phyloP scores from a whole-genome alignment of 352 stramenopile species.

The Pythium insidiosum region DNA sequence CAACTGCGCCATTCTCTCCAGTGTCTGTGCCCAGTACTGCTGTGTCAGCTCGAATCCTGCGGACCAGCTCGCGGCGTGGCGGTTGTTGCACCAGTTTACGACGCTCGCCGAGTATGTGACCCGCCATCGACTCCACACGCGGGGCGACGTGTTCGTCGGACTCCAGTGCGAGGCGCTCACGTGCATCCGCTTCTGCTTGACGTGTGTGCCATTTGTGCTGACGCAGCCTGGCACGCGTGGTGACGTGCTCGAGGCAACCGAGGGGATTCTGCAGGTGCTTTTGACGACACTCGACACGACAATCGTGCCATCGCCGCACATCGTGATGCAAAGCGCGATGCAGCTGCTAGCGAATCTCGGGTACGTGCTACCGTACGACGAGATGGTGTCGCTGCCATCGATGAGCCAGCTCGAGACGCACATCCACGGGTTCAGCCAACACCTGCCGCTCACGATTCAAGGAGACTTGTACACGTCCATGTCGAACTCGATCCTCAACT shows the following conservation, averaged over 20 bases:
- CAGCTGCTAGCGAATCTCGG: conserved; percentile 23
- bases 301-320: conserved; percentile 20
- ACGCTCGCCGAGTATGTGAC: conserved; percentile 19
- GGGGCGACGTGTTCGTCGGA: conserved; percentile 16
- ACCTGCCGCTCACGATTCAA: conserved; percentile 62
- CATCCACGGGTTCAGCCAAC: conserved; percentile 67
- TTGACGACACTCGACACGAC: conserved; percentile 23
- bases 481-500: conserved; percentile 75
- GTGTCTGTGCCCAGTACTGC: conserved; percentile 21
- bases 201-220: conserved; percentile 20
- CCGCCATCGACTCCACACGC: conserved; percentile 15
- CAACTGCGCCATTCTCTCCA: conserved; percentile 19
- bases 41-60: conserved; percentile 16
- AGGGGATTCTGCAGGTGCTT: conserved; percentile 17
- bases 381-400: conserved; percentile 52
- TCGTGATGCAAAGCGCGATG: conserved; percentile 23
- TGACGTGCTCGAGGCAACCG: conserved; percentile 12
- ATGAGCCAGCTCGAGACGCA: conserved; percentile 63
- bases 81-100: conserved; percentile 21
- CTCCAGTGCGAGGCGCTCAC: conserved; percentile 14
- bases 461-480: conserved; percentile 73
- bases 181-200: conserved; percentile 18
- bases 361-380: conserved; percentile 39
- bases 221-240: conserved; percentile 11
- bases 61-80: conserved; percentile 18